Evolutionary conservation across 1,284 basidiomycete species (phyloP), one percentile per base, ranked within the genome.

Genomic region (Mycosarcoma mackinlayi): DNA sequence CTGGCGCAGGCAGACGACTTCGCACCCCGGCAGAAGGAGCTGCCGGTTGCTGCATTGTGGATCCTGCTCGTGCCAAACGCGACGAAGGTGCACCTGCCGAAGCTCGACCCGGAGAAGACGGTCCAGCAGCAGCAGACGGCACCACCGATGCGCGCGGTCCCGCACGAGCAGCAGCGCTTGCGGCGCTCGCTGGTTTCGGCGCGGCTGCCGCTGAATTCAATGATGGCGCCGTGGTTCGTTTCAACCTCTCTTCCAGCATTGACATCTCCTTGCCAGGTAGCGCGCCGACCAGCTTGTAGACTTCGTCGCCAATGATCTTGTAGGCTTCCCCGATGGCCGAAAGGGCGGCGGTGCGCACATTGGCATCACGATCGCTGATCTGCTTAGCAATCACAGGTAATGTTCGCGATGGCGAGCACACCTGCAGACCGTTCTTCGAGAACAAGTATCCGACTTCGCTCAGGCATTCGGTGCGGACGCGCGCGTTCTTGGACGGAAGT

Each of bases 341-440:
- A 23, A 96, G 85, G 8, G 92, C 91, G 11, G 92, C 91, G 71
- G 91, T 93, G 13, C 94, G 88, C 28, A 94, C 92, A 54, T 87
- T 85, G 0, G 92, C 88, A 83, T 96, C 93, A 80, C 93, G 92
- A 81, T 96, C 94, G 24, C 90, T 89, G 63, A 96, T 90, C 86
- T 91, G 89, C 3, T 88, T 86, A 7, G 91, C 93, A 50, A 96
- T 87, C 24, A 87, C 79, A 0, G 92, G 90, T 78, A 95, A 89
- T 3, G 92, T 89, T 78, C 92, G 93, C 42, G 78, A 70, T 51
- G 89, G 81, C 31, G 80, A 90, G 73, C 91, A 92, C 28, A 91
- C 90, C 53, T 88, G 88, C 79, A 92, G 88, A 11, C 94, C 94
- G 34, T 91, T 92, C 54, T 90, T 89, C 78, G 91, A 91, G 66